Evolutionary conservation across 169 alveolate genomes (phyloP), one percentile per base, ranked within the genome.

Genomic region (Eimeria acervulina): DNA sequence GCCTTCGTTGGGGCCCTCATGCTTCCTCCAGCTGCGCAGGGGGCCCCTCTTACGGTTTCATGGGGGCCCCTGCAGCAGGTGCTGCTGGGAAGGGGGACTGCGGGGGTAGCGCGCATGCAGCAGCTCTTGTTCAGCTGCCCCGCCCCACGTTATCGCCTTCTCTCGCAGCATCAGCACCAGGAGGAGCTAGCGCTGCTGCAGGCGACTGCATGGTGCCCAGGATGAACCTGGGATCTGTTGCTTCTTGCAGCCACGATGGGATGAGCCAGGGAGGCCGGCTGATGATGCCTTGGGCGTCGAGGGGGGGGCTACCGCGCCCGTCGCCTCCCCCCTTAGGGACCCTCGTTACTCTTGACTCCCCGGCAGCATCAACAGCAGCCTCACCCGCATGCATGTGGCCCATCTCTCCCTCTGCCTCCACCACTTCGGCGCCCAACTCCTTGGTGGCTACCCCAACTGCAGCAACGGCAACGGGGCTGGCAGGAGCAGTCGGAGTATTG

Each of bases 41-140:
- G 51, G 92, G 92, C 15, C 33, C 78, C 52, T n/a, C 78, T 33
- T 84, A 31, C 40, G 92, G 78, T 40, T 84, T 51, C 38, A 33
- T 84, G 74, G 76, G 92, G 59, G 31, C 92, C 36, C 52, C 92
- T n/a, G 55, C 76, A 31, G 92, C 92, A 23, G 76, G 76, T 28
- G 42, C 91, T 52, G 40, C 92, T 31, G 74, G 66, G 23, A 47
- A 80, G 36, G 38, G 70, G 90, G 90, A 40, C 3, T 80, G 90
- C 12, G 31, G 76, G 33, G 15, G 68, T 36, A 33, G 47, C 68
- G 12, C 51, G 10, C 51, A 38, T 4, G 51, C 92, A 26, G 42
- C 55, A 28, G 92, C 55, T 4, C 47, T 52, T 76, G 76, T 40
- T 21, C 76, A 31, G 47, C 92, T 55, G 47, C 33, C 92, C 55